phyloP scores from a whole-genome alignment of 768 basidiomycete species.

The Suillus alpinus region DNA sequence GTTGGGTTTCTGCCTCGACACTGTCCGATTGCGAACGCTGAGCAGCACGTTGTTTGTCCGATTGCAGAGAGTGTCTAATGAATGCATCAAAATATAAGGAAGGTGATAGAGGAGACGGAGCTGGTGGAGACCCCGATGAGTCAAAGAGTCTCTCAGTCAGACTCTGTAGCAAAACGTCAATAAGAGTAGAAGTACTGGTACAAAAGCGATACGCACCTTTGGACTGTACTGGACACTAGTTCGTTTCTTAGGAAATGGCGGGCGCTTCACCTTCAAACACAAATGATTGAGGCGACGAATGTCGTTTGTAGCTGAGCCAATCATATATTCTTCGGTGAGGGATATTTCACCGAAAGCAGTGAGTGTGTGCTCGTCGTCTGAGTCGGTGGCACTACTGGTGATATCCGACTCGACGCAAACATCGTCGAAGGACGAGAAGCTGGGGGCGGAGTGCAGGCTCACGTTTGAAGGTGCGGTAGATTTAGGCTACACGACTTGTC shows the following conservation, averaged over 20 bases:
- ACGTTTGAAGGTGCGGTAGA: background rate
- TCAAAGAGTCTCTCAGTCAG: no score
- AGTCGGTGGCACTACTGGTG: background rate
- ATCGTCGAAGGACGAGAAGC: background rate
- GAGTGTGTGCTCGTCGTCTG: slow-evolving; percentile 39
- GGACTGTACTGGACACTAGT: background rate
- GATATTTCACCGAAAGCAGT: slow-evolving; percentile 47
- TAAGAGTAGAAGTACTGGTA: background rate
- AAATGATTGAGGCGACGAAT: slow-evolving; percentile 10
- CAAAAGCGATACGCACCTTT: background rate
- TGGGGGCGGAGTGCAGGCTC: background rate
- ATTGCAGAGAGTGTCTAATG: background rate
- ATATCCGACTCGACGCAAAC: background rate
- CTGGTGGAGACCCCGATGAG: background rate
- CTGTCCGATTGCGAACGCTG: background rate
- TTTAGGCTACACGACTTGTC: background rate
- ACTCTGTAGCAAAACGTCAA: background rate
- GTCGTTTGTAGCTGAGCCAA: slow-evolving; percentile 19
- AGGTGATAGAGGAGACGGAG: background rate
- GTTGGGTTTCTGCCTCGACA: background rate
- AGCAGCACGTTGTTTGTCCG: background rate
- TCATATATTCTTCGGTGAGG: slow-evolving; percentile 33
- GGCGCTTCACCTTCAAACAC: slow-evolving; percentile 24
- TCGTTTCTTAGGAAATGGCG: slow-evolving; percentile 25
- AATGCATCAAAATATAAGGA: background rate